phyloP scores from a whole-genome alignment of 2,329 filamentous ascomycete species.

The Cladosporium sp. region DNA sequence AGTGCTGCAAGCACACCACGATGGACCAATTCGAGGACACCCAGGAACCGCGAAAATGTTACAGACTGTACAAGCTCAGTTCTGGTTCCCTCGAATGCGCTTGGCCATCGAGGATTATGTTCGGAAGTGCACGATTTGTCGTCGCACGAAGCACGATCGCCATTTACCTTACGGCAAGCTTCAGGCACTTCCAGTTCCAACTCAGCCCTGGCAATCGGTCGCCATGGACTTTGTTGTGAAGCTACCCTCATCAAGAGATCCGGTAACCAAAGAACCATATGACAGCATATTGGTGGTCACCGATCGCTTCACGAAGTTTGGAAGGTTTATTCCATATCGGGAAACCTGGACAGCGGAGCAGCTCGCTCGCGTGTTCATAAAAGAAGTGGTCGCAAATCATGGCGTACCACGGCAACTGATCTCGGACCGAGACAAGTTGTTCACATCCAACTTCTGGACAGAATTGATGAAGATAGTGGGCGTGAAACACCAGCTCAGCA shows the following conservation, averaged over 20 bases:
- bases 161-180: neutral
- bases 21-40: neutral
- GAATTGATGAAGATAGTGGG: neutral
- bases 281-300: neutral
- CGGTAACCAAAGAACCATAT: neutral
- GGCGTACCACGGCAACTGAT: neutral
- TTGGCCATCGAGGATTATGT: neutral
- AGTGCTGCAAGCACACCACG: neutral
- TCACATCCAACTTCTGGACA: neutral
- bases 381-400: neutral
- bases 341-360: neutral
- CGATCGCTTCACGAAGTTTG: neutral
- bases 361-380: neutral
- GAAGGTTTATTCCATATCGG: neutral
- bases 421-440: neutral
- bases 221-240: neutral
- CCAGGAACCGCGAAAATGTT: neutral
- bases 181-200: neutral
- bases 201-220: neutral
- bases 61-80: neutral
- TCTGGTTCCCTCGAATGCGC: neutral
- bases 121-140: neutral
- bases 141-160: neutral
- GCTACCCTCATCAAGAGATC: neutral
- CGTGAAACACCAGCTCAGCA: neutral